phyloP scores from a whole-genome alignment of 2,329 filamentous ascomycete species.

The Aspergillus melleus region DNA sequence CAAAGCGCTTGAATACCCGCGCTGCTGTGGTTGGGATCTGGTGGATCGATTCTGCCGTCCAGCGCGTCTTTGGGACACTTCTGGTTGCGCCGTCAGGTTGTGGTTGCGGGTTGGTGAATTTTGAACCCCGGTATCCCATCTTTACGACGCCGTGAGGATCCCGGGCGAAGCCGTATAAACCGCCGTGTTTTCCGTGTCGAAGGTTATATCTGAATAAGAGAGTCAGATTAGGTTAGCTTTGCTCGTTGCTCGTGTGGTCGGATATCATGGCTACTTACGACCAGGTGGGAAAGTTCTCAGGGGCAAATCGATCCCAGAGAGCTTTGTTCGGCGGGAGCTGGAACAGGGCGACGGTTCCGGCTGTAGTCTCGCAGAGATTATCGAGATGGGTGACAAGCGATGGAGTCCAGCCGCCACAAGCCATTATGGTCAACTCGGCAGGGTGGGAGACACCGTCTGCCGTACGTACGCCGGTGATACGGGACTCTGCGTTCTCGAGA shows the following conservation, averaged over 20 bases:
- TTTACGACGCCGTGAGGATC: constrained; percentile 49
- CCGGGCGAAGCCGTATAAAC: constrained; percentile 52
- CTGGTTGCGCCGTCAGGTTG: constrained; percentile 40
- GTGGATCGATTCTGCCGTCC: constrained; percentile 22
- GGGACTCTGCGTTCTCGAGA: neutral
- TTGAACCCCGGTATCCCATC: constrained; percentile 53
- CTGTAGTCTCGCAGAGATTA: constrained; percentile 50
- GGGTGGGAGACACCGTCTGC: constrained; percentile 35
- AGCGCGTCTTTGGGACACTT: constrained; percentile 45
- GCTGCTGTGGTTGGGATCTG: constrained; percentile 29
- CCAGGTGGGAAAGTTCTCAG: constrained; percentile 50
- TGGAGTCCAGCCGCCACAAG: constrained; percentile 49
- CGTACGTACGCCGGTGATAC: constrained; percentile 42
- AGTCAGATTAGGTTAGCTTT: too few relatives aligned
- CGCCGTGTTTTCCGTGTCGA: constrained; percentile 39
- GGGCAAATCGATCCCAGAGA: constrained; percentile 44
- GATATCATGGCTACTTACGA: neutral
- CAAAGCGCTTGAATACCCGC: constrained; percentile 32
- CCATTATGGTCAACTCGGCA: constrained; percentile 40
- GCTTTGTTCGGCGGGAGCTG: constrained; percentile 41
- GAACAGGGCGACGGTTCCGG: constrained; percentile 47
- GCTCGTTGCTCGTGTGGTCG: too few relatives aligned
- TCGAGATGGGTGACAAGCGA: constrained; percentile 43
- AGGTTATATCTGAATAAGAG: constrained; percentile 29
- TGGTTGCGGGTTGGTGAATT: constrained; percentile 48